Evolutionary conservation across 2,329 filamentous ascomycete genomes (phyloP).

Genomic region (Plectosphaerella sp.): DNA sequence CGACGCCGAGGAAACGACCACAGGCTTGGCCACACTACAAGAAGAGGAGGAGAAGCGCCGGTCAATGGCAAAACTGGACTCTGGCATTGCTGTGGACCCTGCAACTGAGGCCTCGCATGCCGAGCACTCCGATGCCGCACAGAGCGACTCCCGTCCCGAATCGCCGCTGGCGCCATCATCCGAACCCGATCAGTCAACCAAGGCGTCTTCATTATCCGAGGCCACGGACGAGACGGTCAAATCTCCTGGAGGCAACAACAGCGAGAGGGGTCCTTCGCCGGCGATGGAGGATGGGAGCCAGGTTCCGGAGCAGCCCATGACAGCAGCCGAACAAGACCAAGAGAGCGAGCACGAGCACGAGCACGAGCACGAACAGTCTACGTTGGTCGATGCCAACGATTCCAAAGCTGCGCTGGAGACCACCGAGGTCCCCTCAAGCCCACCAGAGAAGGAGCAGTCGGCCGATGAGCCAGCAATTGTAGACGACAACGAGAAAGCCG

Average conservation of each 20-base stretch:
- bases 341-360: too few species aligned
- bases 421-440: too few species aligned
- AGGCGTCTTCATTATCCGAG: slow-evolving; percentile 60
- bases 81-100: slow-evolving; percentile 47
- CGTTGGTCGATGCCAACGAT: too few species aligned
- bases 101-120: slow-evolving; percentile 33
- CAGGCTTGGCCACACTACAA: slow-evolving; percentile 13
- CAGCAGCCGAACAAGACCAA: background rate
- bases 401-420: too few species aligned
- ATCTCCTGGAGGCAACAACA: slow-evolving; percentile 26
- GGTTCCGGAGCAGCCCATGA: background rate
- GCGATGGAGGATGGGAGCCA: background rate
- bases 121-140: slow-evolving; percentile 44
- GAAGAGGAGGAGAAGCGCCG: slow-evolving; percentile 26
- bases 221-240: slow-evolving; percentile 57
- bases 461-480: too few species aligned
- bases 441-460: too few species aligned
- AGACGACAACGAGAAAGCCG: too few species aligned
- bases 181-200: slow-evolving; percentile 55
- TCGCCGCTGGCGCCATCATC: slow-evolving; percentile 51
- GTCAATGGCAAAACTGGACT: slow-evolving; percentile 45
- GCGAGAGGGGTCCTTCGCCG: background rate
- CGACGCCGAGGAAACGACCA: background rate
- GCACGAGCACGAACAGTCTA: too few species aligned
- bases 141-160: slow-evolving; percentile 52